Percentiles rank a stretch among this genome's conserved stretches.
These are phyloP conservation scores for Calonectria montana DNA, from an alignment of 2,329 filamentous ascomycete genomes.

Conservation along the genomic window DNA sequence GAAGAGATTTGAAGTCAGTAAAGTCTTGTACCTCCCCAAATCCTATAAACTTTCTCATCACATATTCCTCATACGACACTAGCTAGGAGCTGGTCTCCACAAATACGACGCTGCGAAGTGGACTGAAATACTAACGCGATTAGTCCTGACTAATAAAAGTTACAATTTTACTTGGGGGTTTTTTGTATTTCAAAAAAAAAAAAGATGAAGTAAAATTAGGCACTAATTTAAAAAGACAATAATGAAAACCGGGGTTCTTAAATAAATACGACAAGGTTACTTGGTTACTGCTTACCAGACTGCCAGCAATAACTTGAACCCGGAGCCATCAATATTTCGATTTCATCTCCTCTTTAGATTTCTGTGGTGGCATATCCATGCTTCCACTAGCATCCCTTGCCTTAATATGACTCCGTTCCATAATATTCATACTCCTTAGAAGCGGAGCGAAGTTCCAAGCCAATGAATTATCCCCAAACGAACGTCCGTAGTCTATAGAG, in stretches of 20 bases:
- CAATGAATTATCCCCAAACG: not conserved
- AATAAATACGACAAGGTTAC: not conserved
- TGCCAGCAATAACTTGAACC: not conserved
- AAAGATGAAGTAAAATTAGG: not conserved
- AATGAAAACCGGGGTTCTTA: not conserved
- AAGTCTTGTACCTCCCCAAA: not conserved
- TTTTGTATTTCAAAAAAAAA: not conserved
- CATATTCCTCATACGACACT: not conserved
- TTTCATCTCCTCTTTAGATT: not conserved
- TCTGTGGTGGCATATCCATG: not conserved
- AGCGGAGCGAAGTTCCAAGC: not conserved
- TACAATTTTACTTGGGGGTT: not conserved
- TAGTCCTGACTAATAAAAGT: not conserved
- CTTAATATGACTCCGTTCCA: not conserved
- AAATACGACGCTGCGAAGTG: constrained; percentile 1
- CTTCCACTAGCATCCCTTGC: not conserved
- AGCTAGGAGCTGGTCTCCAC: not conserved
- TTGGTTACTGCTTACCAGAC: not conserved
- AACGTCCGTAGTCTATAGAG: constrained; percentile 1
- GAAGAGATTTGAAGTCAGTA: not conserved
- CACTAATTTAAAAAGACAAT: not conserved
- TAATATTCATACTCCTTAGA: not conserved
- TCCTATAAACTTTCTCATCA: not conserved
- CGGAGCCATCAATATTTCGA: not conserved
- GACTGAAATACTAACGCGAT: not conserved